Evolutionary conservation across 148 eudicot species (phyloP).

Genomic region (Agrostemma githago): DNA sequence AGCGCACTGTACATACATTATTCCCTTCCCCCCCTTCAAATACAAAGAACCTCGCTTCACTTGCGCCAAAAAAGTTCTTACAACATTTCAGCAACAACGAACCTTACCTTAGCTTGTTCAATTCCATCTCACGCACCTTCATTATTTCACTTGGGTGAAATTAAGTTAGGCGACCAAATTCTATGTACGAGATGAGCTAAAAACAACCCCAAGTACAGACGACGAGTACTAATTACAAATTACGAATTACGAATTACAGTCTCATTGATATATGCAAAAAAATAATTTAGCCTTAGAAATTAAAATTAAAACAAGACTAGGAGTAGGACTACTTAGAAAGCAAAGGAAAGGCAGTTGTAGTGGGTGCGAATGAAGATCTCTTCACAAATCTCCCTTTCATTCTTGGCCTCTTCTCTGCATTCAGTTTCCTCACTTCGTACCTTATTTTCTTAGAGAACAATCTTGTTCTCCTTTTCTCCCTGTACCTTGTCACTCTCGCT

Average conservation of each 20-base stretch:
- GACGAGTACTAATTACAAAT: background rate
- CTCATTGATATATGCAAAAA: background rate
- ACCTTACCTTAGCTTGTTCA: too few relatives aligned
- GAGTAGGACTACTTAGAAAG: constrained; percentile 19
- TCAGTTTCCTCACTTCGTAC: constrained; percentile 88
- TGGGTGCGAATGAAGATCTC: constrained; percentile 41
- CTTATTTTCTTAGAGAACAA: constrained; percentile 92
- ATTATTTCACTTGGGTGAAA: constrained; percentile 9
- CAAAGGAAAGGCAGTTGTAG: constrained; percentile 28
- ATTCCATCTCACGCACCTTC: background rate
- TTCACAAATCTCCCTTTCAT: constrained; percentile 97
- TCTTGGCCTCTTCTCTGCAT: constrained; percentile 94
- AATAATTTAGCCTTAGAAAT: background rate
- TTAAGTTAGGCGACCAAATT: background rate
- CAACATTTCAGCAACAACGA: background rate
- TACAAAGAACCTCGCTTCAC: constrained; percentile 13
- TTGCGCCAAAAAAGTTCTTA: background rate
- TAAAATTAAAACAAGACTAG: background rate
- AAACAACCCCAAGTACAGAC: background rate
- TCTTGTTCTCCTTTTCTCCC: constrained; percentile 88
- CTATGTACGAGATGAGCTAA: background rate
- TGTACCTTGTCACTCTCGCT: constrained; percentile 80
- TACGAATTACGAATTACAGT: background rate
- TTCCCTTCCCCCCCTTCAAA: constrained; percentile 2
- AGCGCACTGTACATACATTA: constrained; percentile 13